Base-by-base conservation (phyloP, 495 filamentous ascomycete species). In the Rhypophila decipiens region DNA sequence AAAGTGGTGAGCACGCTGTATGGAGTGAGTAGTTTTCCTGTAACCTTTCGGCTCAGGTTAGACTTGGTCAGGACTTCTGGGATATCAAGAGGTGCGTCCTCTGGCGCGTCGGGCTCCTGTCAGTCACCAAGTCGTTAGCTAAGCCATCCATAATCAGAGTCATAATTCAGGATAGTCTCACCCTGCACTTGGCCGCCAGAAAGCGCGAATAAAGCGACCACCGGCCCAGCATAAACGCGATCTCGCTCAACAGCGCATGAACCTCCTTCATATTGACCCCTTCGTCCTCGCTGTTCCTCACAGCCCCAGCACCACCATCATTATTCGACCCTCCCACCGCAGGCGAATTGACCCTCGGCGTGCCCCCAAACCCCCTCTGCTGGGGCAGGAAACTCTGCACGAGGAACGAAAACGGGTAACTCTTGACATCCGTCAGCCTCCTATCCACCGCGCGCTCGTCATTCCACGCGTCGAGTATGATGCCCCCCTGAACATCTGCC, bases 401-500 rank as follows among this genome's bases (percentile, higher is more conserved):
- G 39, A 98, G 68, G 58, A 97, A 98, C 0, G 89, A 93, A 61
- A 95, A 98, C 7, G 93, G 91, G 65, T 98, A 98, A 19, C 88
- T 93, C 68, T 88, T 95, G 60, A 95, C 85, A 59, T 98, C 93
- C 9, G 86, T 96, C 53, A 98, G 71, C 56, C 84, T 87, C 53
- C 90, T 76, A 59, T 88, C 86, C 21, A 98, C 78, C 33, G 72
- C 77, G 39, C 87, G 77, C 60, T 97, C 93, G 53, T 98, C 93
- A 42, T 82, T 79, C 88, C 90, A 98, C 18, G 90, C 93, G 64
- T 98, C 93, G 22, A 98, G 67, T 31, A 98, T 80, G 52, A 97
- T 95, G 46, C 93, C 94, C n/a, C 93, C 93, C 69, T 97, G 94
- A 23, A 95, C 84, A 67, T 98, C 93, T 8, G 87, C 90, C 66